A percentile compares a stretch with the other conserved stretches of the same genome.
These are phyloP conservation scores for Fusarium clavum DNA, from an alignment of 2,329 filamentous ascomycete genomes.

Conservation along the genomic window DNA sequence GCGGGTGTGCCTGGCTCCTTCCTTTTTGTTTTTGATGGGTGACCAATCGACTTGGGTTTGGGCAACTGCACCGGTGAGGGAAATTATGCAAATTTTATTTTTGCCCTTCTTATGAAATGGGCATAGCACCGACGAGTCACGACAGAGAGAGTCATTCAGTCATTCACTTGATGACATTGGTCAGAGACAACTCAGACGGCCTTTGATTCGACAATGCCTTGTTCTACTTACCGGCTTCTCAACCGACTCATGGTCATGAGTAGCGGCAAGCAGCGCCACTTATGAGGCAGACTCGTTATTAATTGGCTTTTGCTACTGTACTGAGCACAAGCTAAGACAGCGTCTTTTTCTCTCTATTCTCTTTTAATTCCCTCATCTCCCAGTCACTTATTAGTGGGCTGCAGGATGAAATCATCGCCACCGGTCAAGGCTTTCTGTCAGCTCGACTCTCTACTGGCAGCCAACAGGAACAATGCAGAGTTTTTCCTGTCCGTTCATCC, in stretches of 20 bases:
- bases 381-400: constrained; percentile 17
- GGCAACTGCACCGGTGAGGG: constrained; percentile 14
- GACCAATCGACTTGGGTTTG: background rate
- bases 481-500: constrained; percentile 20
- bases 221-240: background rate
- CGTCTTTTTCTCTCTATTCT: constrained; percentile 5
- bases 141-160: constrained; percentile 12
- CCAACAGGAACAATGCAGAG: constrained; percentile 27
- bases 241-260: constrained; percentile 8
- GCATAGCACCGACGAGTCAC: constrained; percentile 8
- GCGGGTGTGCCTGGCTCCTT: constrained; percentile 32
- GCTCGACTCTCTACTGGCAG: constrained; percentile 1
- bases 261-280: constrained; percentile 28
- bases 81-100: constrained; percentile 50
- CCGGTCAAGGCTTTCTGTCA: constrained; percentile 4
- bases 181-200: background rate
- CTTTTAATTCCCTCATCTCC: constrained; percentile 40
- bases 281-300: background rate
- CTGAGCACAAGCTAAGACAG: constrained; percentile 9
- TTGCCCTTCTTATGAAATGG: constrained; percentile 27
- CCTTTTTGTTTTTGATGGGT: background rate
- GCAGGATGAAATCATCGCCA: constrained; percentile 36
- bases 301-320: background rate
- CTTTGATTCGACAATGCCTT: constrained; percentile 18
- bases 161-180: constrained; percentile 24